phyloP scores from a whole-genome alignment of 2,329 filamentous ascomycete genomes.

The Meredithiella fracta region DNA sequence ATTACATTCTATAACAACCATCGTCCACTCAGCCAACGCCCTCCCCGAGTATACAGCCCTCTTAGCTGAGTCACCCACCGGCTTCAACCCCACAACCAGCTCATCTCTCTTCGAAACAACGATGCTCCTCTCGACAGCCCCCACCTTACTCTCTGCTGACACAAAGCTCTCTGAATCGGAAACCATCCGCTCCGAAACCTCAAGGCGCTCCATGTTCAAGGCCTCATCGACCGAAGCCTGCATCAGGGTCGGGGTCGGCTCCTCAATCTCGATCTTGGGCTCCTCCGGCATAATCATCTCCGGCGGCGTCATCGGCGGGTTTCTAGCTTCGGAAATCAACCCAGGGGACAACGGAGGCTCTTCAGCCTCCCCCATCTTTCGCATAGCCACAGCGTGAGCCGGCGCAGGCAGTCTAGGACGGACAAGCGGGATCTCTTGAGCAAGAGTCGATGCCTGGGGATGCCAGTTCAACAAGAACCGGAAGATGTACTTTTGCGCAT shows the following conservation, averaged over 20 bases:
- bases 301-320: constrained; percentile 23
- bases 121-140: not conserved
- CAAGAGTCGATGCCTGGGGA: constrained; percentile 18
- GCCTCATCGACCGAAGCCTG: not conserved
- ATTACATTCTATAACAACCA: constrained; percentile 63
- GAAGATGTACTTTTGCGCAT: constrained; percentile 48
- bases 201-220: too few relatives aligned
- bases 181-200: not conserved
- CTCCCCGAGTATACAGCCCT: constrained; percentile 49
- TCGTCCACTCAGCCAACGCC: constrained; percentile 61
- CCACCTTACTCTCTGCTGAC: not conserved
- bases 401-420: constrained; percentile 53
- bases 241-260: not conserved
- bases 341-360: constrained; percentile 19
- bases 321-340: constrained; percentile 34
- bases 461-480: constrained; percentile 59
- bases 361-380: constrained; percentile 22
- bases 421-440: constrained; percentile 38
- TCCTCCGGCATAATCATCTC: not conserved
- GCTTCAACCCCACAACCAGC: constrained; percentile 22
- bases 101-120: not conserved
- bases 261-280: not conserved
- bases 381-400: constrained; percentile 43
- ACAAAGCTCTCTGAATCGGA: not conserved
- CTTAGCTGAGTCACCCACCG: constrained; percentile 28